Evolutionary conservation across 345 rosid genomes (phyloP).

Genomic region (Excoecaria cochinchinensis): DNA sequence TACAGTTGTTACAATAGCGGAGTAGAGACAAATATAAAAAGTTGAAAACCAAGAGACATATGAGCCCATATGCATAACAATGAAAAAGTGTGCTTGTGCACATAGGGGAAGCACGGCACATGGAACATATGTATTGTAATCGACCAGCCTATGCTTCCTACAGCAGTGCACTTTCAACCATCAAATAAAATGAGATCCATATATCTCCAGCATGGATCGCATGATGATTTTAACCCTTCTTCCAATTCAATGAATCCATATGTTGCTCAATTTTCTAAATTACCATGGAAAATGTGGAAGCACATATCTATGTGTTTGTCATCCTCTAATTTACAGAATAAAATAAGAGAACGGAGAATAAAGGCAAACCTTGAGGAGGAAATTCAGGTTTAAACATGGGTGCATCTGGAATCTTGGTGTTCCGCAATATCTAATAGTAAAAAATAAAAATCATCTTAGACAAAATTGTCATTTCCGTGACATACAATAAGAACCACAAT

Average conservation of each 20-base stretch:
- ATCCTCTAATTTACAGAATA: not conserved
- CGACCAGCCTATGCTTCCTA: not conserved
- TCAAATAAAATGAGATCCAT: not conserved
- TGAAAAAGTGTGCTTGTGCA: not conserved
- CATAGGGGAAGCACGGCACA: not conserved
- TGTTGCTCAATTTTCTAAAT: not conserved
- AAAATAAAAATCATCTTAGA: not conserved
- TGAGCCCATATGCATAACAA: too few species aligned
- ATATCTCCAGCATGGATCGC: not conserved
- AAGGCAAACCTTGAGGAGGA: slow-evolving; percentile 67
- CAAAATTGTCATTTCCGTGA: not conserved
- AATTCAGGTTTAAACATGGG: slow-evolving; percentile 90
- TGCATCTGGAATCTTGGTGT: slow-evolving; percentile 69
- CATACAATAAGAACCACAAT: not conserved
- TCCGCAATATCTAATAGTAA: slow-evolving; percentile 51
- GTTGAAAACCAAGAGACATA: too few species aligned
- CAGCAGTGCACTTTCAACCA: not conserved
- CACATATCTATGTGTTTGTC: not conserved
- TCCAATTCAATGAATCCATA: not conserved
- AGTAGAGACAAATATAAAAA: too few species aligned
- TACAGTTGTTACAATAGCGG: too few species aligned
- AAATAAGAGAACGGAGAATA: not conserved
- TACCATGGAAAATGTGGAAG: not conserved
- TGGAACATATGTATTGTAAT: not conserved
- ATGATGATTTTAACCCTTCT: not conserved